phyloP scores from a whole-genome alignment of 805 yeast genomes.

The Starmera quercuum region DNA sequence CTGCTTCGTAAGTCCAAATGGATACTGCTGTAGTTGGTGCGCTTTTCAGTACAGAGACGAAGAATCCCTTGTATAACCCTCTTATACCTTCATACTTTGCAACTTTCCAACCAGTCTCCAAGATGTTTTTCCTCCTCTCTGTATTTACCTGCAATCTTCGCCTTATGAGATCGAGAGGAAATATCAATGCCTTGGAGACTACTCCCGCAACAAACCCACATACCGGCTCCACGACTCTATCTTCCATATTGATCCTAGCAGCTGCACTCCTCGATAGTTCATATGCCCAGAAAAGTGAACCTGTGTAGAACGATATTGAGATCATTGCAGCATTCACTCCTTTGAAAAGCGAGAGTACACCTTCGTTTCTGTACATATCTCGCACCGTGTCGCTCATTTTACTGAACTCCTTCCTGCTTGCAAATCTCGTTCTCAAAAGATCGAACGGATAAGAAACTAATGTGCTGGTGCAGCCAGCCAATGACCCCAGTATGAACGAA shows the following conservation, averaged over 20 bases:
- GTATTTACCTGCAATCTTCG: constrained; percentile 66
- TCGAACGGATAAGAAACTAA: constrained; percentile 81
- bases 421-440: constrained; percentile 78
- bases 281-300: constrained; percentile 67
- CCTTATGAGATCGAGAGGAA: constrained; percentile 81
- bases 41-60: constrained; percentile 63
- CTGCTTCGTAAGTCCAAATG: constrained; percentile 52
- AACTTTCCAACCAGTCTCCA: constrained; percentile 30
- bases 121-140: constrained; percentile 20
- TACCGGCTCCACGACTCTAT: constrained; percentile 34
- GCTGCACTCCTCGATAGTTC: constrained; percentile 26
- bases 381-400: constrained; percentile 18
- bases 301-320: constrained; percentile 65
- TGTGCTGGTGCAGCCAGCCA: constrained; percentile 74
- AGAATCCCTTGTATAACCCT: constrained; percentile 71
- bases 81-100: constrained; percentile 47
- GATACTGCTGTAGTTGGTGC: constrained; percentile 74
- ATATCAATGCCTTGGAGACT: constrained; percentile 62
- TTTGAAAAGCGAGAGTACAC: constrained; percentile 37
- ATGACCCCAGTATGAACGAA: constrained; percentile 55
- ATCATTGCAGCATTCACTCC: constrained; percentile 44
- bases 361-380: constrained; percentile 31
- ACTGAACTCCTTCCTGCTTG: constrained; percentile 44
- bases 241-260: constrained; percentile 5
- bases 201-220: constrained; percentile 77